Conservation (phyloP, 306 rosid species). For the Vicia sativa region DNA sequence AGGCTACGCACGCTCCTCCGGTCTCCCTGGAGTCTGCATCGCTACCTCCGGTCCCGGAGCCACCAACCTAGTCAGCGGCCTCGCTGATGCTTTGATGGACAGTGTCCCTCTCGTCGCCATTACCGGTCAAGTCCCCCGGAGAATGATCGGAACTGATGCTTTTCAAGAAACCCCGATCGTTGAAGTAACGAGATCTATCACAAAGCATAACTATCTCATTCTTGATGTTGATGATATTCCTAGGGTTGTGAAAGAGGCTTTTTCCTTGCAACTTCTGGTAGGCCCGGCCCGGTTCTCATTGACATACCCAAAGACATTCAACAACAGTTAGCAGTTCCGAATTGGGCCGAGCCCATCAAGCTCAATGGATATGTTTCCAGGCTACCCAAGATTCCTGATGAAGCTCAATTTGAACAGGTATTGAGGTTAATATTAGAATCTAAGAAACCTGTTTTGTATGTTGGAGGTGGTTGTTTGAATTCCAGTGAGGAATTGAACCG, state of each 20-base stretch:
- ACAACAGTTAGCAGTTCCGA: conserved; percentile 80
- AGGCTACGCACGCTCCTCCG: conserved; percentile 85
- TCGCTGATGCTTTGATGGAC: conserved; percentile 79
- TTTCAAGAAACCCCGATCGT: conserved; percentile 93
- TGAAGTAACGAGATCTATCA: conserved; percentile 85
- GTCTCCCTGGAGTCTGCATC: conserved; percentile 81
- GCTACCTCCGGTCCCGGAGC: conserved; percentile 98
- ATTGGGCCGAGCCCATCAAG: conserved; percentile 57
- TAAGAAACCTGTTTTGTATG: conserved; percentile 75
- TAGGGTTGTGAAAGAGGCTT: conserved; percentile 69
- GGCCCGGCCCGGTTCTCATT: conserved; percentile 84
- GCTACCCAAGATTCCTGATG: conserved; percentile 58
- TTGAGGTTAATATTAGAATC: conserved; percentile 61
- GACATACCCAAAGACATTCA: conserved; percentile 89
- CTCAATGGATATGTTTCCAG: conserved; percentile 66
- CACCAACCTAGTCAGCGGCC: conserved; percentile 83
- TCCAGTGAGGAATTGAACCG: conserved; percentile 66
- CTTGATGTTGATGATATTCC: conserved; percentile 92
- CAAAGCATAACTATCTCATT: conserved; percentile 89
- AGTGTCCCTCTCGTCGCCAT: conserved; percentile 78
- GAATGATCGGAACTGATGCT: conserved; percentile 94
- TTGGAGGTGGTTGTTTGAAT: conserved; percentile 86
- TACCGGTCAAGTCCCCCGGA: conserved; percentile 86
- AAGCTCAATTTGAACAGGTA: conserved; percentile 58
- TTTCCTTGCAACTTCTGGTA: conserved; percentile 70